Evolutionary conservation across 2,329 filamentous ascomycete genomes (phyloP), one percentile per base, ranked within the genome.

Genomic region (Tolypocladium paradoxum): DNA sequence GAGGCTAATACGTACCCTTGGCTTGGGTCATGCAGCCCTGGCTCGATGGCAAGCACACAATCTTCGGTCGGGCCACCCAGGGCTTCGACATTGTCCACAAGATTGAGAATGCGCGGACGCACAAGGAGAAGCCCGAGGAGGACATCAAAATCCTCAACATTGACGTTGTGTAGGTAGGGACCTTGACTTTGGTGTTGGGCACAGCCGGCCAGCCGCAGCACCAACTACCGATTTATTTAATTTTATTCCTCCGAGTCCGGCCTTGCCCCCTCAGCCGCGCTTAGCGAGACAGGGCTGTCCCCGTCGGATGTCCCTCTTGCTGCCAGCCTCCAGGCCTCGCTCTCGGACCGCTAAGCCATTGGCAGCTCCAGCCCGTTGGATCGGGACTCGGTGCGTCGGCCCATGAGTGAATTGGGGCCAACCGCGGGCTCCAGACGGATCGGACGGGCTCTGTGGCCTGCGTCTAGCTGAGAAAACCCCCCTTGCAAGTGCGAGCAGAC

Each of bases 121-220:
- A 87, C 69, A 85, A 85, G 75, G 95, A 99, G 73, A 95, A 92
- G 74, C 93, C 93, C 0, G 88, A 95, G 68, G 90, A 96, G 64
- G 93, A 99, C 67, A 91, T 99, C 64, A 97, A 96, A 73, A 95
- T 99, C 60, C 82, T 99, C 54, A 96, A 88, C 66, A 95, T 99
- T 61, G 80, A 83, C 61, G 70, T 82, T 54, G 62, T 71, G 57
- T 81, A 76, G 48, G 31, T 40, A 20, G 29, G 8, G 20, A 34
- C 18, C 20, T 47, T 31, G 20, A 34, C 18, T 31, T 47, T 31
- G 14, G 43, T 27, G 27, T 33, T 18, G 43, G 43, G 43, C 43
- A 47, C 18, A 33, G 27, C 43, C 43, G 43, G 27, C 29, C 43
- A 47, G 43, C 43, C 43, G 27, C 43, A 47, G 43, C 43, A n/a